Base-by-base conservation (phyloP, 2,329 filamentous ascomycete species). In the Saccharata proteae region DNA sequence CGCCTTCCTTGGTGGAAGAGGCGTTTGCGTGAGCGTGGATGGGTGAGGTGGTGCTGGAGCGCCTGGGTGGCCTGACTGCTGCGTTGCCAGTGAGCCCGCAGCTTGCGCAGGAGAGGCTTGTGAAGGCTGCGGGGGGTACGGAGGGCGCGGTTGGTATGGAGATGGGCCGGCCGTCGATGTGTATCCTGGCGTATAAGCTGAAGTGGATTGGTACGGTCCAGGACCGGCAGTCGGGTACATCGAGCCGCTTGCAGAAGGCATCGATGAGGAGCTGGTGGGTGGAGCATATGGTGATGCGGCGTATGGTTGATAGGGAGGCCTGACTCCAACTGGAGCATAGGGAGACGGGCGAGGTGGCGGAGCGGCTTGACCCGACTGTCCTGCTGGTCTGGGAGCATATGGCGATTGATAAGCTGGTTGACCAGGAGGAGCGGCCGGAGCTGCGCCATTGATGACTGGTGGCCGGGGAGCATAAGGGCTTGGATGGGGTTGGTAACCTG, bases 371-470 rank as follows among this genome's bases (percentile, higher is more conserved):
- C 28, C 28, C 24, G 33, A 27, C 21, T 36, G 34, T 32, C 34
- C 34, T 12, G 30, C 22, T 15, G 34, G 29, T 20, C 29, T 24
- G 8, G 29, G 25, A 14, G 26, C 34, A 13, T 36, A 32, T 11
- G 34, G 34, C 10, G 34, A 32, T 15, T 32, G 34, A 16, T 32
- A 32, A n/a, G 26, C 20, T 14, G 26, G 18, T 15, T 30, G 34
- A 14, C 29, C 34, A 15, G 34, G 34, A 16, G 34, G 29, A 13
- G 24, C 26, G 14, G 24, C 24, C 9, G n/a, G n/a, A n/a, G n/a
- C n/a, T n/a, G n/a, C n/a, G n/a, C n/a, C n/a, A n/a, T n/a, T n/a
- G n/a, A n/a, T n/a, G n/a, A 15, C 13, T 13, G 29, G 34, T n/a
- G 34, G 34, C 14, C 29, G 29, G 5, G 29, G 34, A 14, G 29